These are phyloP conservation scores for Parietaria judaica DNA, from an alignment of 306 rosid genomes.

Conservation along the genomic window DNA sequence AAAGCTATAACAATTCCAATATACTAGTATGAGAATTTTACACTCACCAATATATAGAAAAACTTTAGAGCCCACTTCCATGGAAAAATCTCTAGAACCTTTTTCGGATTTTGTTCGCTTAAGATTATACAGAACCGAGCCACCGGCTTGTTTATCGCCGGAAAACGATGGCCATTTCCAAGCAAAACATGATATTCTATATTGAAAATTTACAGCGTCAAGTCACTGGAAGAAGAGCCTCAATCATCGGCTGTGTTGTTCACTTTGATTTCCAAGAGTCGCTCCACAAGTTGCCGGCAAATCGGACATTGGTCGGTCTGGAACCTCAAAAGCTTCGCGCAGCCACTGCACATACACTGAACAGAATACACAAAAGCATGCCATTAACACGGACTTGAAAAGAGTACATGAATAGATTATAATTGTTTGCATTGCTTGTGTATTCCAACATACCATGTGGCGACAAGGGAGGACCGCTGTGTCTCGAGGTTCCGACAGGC, in stretches of 20 bases:
- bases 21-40: too few species aligned
- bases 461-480: slow-evolving; percentile 48
- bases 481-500: slow-evolving; percentile 49
- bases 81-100: too few species aligned
- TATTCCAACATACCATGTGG: slow-evolving; percentile 32
- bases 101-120: too few species aligned
- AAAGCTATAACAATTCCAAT: too few species aligned
- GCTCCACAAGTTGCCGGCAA: slow-evolving; percentile 40
- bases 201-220: neutral
- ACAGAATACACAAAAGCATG: neutral
- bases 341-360: slow-evolving; percentile 53
- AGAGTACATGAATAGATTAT: too few species aligned
- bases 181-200: neutral
- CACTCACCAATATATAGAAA: too few species aligned
- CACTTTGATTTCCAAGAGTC: slow-evolving; percentile 35
- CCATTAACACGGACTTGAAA: neutral
- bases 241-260: slow-evolving; percentile 19
- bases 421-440: too few species aligned
- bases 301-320: slow-evolving; percentile 38
- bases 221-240: neutral
- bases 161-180: neutral
- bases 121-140: neutral
- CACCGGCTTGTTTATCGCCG: neutral
- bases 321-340: slow-evolving; percentile 38
- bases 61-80: too few species aligned